Evolutionary conservation across 352 stramenopile genomes (phyloP).

Genomic region (Phytopythium helicoides): DNA sequence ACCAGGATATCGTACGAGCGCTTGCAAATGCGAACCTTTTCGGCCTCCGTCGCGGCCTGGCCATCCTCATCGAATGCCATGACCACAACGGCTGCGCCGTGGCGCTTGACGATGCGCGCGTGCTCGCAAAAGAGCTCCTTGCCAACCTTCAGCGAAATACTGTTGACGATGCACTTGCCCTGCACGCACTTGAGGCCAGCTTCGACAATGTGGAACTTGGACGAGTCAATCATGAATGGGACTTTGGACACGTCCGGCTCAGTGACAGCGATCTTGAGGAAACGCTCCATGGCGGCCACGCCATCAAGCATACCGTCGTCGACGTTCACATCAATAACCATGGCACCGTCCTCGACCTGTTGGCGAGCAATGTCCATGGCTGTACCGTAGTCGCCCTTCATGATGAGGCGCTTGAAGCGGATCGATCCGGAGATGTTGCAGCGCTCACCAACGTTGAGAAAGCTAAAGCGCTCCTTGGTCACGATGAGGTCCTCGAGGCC

Average conservation of each 20-base stretch:
- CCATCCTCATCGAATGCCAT: constrained; percentile 98
- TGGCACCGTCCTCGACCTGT: constrained; percentile 95
- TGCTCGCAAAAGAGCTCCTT: constrained; percentile 96
- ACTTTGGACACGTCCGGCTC: constrained; percentile 96
- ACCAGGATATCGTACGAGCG: constrained; percentile 98
- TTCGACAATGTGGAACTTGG: constrained; percentile 97
- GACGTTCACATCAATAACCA: constrained; percentile 98
- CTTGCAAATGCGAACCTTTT: constrained; percentile 98
- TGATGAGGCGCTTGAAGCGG: constrained; percentile 96
- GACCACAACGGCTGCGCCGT: constrained; percentile 95
- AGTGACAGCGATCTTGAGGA: constrained; percentile 97
- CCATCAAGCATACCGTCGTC: constrained; percentile 97
- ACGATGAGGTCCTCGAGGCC: constrained; percentile 94
- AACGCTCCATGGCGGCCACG: constrained; percentile 95
- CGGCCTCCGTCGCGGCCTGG: constrained; percentile 92
- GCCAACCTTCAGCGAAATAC: constrained; percentile 96
- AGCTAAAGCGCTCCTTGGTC: constrained; percentile 92
- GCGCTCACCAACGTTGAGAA: constrained; percentile 96
- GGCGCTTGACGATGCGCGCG: constrained; percentile 92
- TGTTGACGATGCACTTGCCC: constrained; percentile 97
- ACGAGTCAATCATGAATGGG: constrained; percentile 97
- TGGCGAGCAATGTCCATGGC: constrained; percentile 97
- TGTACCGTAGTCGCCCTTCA: constrained; percentile 92
- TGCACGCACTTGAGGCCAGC: constrained; percentile 97
- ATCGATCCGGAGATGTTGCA: constrained; percentile 96